These are phyloP conservation scores for Paraleonurus japonicus DNA, from an alignment of 257 asterid species.

Conservation along the genomic window DNA sequence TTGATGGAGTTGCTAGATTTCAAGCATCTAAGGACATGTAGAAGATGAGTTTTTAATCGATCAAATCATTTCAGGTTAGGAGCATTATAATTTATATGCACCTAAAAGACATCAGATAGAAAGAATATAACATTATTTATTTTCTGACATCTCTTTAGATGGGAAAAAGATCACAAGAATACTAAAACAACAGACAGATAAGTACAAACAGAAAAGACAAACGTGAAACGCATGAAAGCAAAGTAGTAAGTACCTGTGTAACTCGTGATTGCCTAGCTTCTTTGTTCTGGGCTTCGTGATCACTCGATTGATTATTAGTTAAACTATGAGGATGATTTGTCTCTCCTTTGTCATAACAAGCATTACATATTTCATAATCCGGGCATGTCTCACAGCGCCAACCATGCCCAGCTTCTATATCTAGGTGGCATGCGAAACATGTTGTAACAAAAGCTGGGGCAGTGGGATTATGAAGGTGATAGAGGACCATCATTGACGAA, in stretches of 20 bases:
- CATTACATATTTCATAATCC: slow-evolving; percentile 83
- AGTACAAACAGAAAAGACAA: neutral
- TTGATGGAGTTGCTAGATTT: neutral
- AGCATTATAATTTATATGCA: slow-evolving; percentile 1
- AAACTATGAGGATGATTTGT: slow-evolving; percentile 82
- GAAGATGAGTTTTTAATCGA: neutral
- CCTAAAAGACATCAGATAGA: neutral
- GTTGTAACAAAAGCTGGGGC: slow-evolving; percentile 88
- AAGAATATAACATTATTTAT: neutral
- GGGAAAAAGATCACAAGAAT: neutral
- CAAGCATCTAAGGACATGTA: neutral
- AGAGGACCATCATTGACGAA: slow-evolving; percentile 98
- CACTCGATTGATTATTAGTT: slow-evolving; percentile 73
- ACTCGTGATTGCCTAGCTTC: slow-evolving; percentile 92
- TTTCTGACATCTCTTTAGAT: neutral
- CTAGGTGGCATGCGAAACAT: slow-evolving; percentile 71
- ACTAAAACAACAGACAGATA: neutral
- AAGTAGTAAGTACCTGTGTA: slow-evolving; percentile 57
- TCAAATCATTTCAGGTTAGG: neutral
- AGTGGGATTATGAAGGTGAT: slow-evolving; percentile 98
- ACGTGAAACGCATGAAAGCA: neutral
- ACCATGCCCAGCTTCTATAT: slow-evolving; percentile 94
- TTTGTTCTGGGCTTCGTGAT: slow-evolving; percentile 85
- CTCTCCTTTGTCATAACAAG: slow-evolving; percentile 88
- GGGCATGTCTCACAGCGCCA: slow-evolving; percentile 99